A percentile compares a stretch with the other conserved stretches of the same genome.
These are phyloP conservation scores for Sporothrix sp. DNA, from an alignment of 2,329 filamentous ascomycete species.

Conservation along the genomic window DNA sequence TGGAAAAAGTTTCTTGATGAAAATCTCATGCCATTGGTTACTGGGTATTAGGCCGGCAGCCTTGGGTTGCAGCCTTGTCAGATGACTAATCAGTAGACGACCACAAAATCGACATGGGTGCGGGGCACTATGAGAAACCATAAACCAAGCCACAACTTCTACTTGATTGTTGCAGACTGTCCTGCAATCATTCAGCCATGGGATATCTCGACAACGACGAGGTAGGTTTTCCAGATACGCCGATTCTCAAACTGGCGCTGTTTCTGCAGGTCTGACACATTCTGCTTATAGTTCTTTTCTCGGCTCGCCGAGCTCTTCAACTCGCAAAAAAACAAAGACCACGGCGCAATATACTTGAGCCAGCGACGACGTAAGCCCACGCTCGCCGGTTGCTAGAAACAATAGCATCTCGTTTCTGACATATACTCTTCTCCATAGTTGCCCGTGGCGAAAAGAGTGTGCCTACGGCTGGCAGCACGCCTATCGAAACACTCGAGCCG, in stretches of 20 bases:
- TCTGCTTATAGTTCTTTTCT: conserved; percentile 55
- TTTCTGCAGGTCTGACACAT: background rate
- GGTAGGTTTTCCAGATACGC: conserved; percentile 19
- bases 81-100: conserved; percentile 15
- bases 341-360: conserved; percentile 63
- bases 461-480: background rate
- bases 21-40: too few species aligned
- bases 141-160: too few species aligned
- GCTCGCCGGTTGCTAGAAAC: background rate
- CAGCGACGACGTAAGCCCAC: conserved; percentile 61
- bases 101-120: too few species aligned
- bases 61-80: conserved; percentile 3
- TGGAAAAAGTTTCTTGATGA: background rate
- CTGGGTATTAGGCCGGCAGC: too few species aligned
- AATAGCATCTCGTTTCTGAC: background rate
- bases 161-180: too few species aligned
- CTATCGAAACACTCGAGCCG: conserved; percentile 34
- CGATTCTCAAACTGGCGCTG: background rate
- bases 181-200: conserved; percentile 20
- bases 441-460: conserved; percentile 3
- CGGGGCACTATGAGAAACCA: background rate
- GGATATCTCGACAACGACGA: conserved; percentile 31
- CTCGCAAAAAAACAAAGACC: conserved; percentile 54
- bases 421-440: conserved; percentile 6
- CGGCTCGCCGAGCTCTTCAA: conserved; percentile 59